Conservation (phyloP, 768 basidiomycete species). For the Termitomyces sp. region DNA sequence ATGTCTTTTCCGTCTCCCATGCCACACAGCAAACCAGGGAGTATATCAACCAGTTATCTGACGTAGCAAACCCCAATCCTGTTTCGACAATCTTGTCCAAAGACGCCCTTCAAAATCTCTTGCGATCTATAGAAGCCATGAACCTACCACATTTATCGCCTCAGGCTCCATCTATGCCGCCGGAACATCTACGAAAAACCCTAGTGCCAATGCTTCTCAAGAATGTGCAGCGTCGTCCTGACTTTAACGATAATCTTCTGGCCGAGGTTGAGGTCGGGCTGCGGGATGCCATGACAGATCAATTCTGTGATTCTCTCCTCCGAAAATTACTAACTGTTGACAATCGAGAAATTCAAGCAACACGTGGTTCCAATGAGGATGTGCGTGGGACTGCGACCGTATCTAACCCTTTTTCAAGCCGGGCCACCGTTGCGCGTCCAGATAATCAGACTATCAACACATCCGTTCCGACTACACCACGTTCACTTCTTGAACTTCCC, state of each 20-base stretch:
- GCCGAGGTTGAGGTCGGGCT: slow-evolving; percentile 8
- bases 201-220: slow-evolving; percentile 13
- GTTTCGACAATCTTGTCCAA: background rate
- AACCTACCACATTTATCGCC: background rate
- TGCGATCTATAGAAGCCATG: slow-evolving; percentile 1
- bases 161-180: background rate
- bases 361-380: background rate
- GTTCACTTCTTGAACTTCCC: slow-evolving; percentile 8
- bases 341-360: slow-evolving; percentile 6
- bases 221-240: slow-evolving; percentile 13
- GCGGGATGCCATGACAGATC: slow-evolving; percentile 19
- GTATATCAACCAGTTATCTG: background rate
- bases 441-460: background rate
- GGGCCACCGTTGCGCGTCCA: background rate
- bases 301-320: slow-evolving; percentile 18
- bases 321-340: slow-evolving; percentile 12
- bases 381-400: background rate
- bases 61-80: background rate
- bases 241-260: background rate
- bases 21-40: background rate
- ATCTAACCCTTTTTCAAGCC: background rate
- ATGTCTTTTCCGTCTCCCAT: background rate
- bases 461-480: background rate
- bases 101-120: background rate
- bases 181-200: slow-evolving; percentile 3